Base-by-base conservation (phyloP, 2,329 filamentous ascomycete genomes). In the Ceratocystis lukuohia region DNA sequence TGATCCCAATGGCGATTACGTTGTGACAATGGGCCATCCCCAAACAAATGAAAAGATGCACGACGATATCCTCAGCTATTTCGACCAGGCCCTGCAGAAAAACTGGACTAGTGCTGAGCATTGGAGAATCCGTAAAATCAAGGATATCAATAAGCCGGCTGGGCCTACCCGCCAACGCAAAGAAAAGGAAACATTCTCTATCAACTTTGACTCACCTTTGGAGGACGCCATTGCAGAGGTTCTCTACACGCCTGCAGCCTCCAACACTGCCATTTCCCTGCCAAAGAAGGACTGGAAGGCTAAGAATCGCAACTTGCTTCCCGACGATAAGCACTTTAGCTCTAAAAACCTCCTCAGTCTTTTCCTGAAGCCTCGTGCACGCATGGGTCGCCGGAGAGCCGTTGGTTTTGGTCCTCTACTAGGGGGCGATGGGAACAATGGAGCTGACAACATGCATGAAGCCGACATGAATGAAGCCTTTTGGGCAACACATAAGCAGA, bases 61-160 rank as follows among this genome's bases (percentile, higher is more conserved):
- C 73, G 91, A 97, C 71, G 93, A 96, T 72, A 96, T 99, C 67
- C 82, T 99, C n/a, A 88, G 89, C 73, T 99, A 97, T 77, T 99
- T 99, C 73, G 94, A 99, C 74, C 91, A 96, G 72, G 92, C 93
- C 1, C 78, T 97, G 56, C 90, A 94, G 74, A 97, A 96, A 81
- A 96, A 96, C 72, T 99, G 94, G 93, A 88, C 88, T 5, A 95
- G 91, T 62, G 93, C 94, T n/a, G 94, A 97, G 74, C 94, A 99
- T 76, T 99, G 94, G 94, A 88, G 93, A 70, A 97, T 99, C 73
- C 84, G 89, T 69, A 91, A 91, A 73, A 94, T 99, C 75, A 97
- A 97, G 72, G 85, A 87, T 70, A 77, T 81, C 72, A 82, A 80
- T 71, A 91, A 92, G 75, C 80, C 84, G 6, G 78, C 82, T 7